phyloP scores from a whole-genome alignment of 306 rosid genomes.

The Heteromeles arbutifolia region DNA sequence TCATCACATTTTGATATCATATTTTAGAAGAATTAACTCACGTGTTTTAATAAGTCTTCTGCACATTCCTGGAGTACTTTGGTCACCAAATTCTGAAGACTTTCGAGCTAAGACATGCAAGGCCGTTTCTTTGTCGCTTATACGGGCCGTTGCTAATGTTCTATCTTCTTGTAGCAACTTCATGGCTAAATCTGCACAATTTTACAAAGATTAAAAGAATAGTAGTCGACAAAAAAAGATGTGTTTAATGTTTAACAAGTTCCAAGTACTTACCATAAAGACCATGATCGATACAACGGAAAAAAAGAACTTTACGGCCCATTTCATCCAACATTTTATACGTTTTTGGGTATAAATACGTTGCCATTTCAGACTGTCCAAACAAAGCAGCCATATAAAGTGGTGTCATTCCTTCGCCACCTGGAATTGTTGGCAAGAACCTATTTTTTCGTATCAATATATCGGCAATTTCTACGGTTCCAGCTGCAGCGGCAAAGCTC shows the following conservation, averaged over 20 bases:
- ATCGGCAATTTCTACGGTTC: conserved; percentile 8
- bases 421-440: neutral
- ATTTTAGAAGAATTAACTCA: neutral
- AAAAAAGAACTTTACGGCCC: neutral
- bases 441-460: neutral
- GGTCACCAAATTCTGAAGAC: neutral
- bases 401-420: neutral
- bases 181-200: conserved; percentile 11
- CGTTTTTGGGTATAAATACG: neutral
- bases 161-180: neutral
- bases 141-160: neutral
- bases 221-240: neutral
- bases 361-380: neutral
- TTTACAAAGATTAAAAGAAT: neutral
- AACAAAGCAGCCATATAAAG: neutral
- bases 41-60: neutral
- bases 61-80: neutral
- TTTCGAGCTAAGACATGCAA: conserved; percentile 22
- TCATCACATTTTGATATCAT: neutral
- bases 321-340: neutral
- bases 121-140: neutral
- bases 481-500: conserved; percentile 5
- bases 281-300: neutral
- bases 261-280: neutral
- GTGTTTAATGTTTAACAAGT: neutral